Percentiles rank a stretch among this genome's conserved stretches.
Evolutionary conservation across 75 land plant genomes (phyloP).

Genomic region (Sequoia sempervirens): DNA sequence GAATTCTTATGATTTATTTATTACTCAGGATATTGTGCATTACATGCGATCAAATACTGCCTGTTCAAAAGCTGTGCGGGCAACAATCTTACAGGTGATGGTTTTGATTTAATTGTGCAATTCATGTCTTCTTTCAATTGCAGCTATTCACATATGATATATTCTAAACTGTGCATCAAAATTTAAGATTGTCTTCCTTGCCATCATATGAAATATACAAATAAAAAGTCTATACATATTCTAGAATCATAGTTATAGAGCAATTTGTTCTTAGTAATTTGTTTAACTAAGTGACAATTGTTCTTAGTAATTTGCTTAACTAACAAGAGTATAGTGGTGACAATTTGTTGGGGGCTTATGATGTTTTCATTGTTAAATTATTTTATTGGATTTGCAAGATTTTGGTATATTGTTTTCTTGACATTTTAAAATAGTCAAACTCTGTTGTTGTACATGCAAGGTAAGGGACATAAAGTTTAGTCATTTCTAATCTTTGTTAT

Average conservation of each 20-base stretch:
- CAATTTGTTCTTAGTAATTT: not conserved
- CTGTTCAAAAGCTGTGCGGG: conserved; percentile 93
- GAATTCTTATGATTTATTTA: not conserved
- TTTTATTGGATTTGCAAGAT: not conserved
- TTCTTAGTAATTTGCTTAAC: too few species aligned
- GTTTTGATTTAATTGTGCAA: not conserved
- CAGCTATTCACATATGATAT: not conserved
- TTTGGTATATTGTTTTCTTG: not conserved
- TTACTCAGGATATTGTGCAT: conserved; percentile 81
- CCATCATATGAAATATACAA: not conserved
- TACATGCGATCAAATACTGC: conserved; percentile 81
- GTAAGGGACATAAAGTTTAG: not conserved
- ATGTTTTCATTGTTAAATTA: not conserved
- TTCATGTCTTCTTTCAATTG: not conserved
- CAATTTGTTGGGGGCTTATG: not conserved
- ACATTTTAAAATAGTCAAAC: not conserved
- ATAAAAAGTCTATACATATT: not conserved
- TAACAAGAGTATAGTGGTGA: not conserved
- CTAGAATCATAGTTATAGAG: not conserved
- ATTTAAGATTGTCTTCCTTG: not conserved
- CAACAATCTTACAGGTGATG: conserved; percentile 86
- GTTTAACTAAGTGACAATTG: not conserved
- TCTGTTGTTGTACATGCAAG: not conserved
- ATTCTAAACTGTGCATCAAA: not conserved
- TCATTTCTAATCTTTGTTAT: not conserved